Evolutionary conservation across 257 asterid species (phyloP).

Genomic region (Salvia splendens): DNA sequence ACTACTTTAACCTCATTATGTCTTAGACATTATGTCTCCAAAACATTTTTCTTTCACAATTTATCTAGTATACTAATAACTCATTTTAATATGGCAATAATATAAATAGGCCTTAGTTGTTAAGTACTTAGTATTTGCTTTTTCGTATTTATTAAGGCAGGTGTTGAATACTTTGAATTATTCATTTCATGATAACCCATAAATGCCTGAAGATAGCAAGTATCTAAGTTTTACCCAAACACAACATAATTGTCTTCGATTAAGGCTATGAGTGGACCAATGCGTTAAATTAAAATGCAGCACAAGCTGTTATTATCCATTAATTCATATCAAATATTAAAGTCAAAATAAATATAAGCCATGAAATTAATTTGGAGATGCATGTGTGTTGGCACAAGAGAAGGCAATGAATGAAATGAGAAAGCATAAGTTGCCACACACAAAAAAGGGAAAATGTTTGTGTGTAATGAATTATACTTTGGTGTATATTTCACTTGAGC

Average conservation of each 20-base stretch:
- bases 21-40: too few relatives aligned
- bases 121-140: neutral
- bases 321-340: neutral
- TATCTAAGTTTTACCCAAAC: slow-evolving; percentile 19
- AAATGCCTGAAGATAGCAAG: slow-evolving; percentile 36
- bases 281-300: slow-evolving; percentile 25
- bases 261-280: slow-evolving; percentile 40
- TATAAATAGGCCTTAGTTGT: neutral
- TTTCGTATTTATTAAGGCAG: neutral
- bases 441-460: neutral
- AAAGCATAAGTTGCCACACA: neutral
- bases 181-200: neutral
- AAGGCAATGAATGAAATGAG: slow-evolving; percentile 13
- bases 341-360: neutral
- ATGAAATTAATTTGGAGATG: slow-evolving; percentile 11
- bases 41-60: too few relatives aligned
- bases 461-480: neutral
- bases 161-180: neutral
- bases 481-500: neutral
- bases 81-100: too few relatives aligned
- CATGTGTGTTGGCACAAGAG: slow-evolving; percentile 9
- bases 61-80: too few relatives aligned
- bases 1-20: too few relatives aligned
- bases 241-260: slow-evolving; percentile 36
- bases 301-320: slow-evolving; percentile 19